phyloP scores from a whole-genome alignment of 1,139 yeast genomes.

The Candida frijolesensis region DNA sequence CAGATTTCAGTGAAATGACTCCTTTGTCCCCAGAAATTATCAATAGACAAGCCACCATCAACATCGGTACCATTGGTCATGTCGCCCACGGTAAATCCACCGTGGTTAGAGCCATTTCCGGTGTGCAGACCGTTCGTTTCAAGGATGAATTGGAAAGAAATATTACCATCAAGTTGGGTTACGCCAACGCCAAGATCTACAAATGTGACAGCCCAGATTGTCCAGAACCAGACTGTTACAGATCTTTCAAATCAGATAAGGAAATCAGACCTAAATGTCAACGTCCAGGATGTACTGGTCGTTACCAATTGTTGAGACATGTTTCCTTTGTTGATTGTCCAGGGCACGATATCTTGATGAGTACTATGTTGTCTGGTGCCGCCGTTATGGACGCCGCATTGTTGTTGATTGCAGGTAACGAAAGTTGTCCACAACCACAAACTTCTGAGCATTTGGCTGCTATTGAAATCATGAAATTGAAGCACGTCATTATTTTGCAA shows the following conservation, averaged over 20 bases:
- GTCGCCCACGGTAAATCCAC: slow-evolving; percentile 97
- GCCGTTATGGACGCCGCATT: slow-evolving; percentile 99
- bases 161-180: slow-evolving; percentile 96
- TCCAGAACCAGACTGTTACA: slow-evolving; percentile 94
- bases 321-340: slow-evolving; percentile 99
- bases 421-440: slow-evolving; percentile 99
- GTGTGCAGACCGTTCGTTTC: slow-evolving; percentile 98
- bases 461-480: slow-evolving; percentile 97
- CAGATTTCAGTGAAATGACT: slow-evolving; percentile 75
- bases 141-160: slow-evolving; percentile 98
- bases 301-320: slow-evolving; percentile 89
- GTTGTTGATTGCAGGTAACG: slow-evolving; percentile 95
- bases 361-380: slow-evolving; percentile 99
- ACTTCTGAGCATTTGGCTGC: slow-evolving; percentile 99
- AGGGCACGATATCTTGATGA: slow-evolving; percentile 99
- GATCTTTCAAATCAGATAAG: slow-evolving; percentile 90
- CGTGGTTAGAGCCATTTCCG: slow-evolving; percentile 97
- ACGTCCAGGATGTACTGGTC: slow-evolving; percentile 79
- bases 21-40: slow-evolving; percentile 94
- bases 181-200: slow-evolving; percentile 98
- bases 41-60: slow-evolving; percentile 98
- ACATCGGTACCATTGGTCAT: slow-evolving; percentile 98
- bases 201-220: slow-evolving; percentile 85
- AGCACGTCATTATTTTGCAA: slow-evolving; percentile 94
- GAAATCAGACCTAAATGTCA: slow-evolving; percentile 93